Evolutionary conservation across 2,329 filamentous ascomycete genomes (phyloP), one percentile per base, ranked within the genome.

Genomic region (Paraphoma chrysanthemicola): DNA sequence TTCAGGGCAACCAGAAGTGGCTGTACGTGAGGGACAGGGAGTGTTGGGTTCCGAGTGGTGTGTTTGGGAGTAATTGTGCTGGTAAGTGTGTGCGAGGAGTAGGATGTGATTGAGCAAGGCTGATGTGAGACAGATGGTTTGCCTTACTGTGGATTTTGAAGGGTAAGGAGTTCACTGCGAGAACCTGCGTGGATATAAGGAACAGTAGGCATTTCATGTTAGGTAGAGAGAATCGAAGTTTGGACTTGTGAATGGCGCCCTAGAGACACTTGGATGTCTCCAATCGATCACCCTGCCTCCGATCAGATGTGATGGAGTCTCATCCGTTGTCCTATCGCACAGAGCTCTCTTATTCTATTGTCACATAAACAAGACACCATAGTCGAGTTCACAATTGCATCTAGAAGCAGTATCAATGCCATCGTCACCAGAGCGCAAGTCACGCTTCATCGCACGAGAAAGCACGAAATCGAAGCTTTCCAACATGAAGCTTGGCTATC

Each of bases 401-500:
- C 23, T 23, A 23, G 23, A 23, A 23, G 23, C 23, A 23, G 23
- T 5, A 23, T 5, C 23, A 23, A 23, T 23, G 23, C 23, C 23
- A 23, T 23, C 23, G 23, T 23, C 23, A 23, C 23, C 5, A 3
- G 23, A 23, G 23, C 23, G 23, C 23, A 23, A 23, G 23, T 23
- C 23, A 23, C 23, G 23, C 23, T 23, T 23, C 23, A 23, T 23
- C 23, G 23, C 23, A 2, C 23, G 23, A 23, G 23, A 23, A 23
- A 23, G 23, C 23, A 23, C 23, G n/a, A 23, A 23, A 36, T 36
- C 14, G 33, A 36, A 36, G 33, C 33, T 10, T 36, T 36, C 14
- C 10, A 36, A 6, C 33, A 14, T 14, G 23, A 36, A 52, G 39
- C 45, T 54, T 54, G 44, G 51, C 51, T 43, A 42, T 48, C 18